These are phyloP conservation scores for Diaporthe humulicola DNA, from an alignment of 2,329 filamentous ascomycete species.

Conservation along the genomic window DNA sequence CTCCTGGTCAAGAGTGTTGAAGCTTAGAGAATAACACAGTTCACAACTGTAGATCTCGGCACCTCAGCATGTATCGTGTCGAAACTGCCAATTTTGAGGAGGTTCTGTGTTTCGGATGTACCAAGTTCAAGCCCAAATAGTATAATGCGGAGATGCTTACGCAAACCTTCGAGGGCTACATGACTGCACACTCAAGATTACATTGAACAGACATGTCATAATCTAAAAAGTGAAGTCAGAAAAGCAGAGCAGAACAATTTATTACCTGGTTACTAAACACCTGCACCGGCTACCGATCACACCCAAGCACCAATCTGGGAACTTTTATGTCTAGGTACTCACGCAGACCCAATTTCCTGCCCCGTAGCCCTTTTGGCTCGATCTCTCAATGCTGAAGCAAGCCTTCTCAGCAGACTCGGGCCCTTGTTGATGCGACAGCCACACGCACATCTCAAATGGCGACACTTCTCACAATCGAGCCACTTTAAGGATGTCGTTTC, in stretches of 20 bases:
- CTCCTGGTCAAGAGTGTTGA: no score
- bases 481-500: slow-evolving; percentile 10
- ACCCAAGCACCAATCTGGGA: not conserved
- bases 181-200: no score
- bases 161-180: not conserved
- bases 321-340: not conserved
- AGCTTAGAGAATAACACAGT: no score
- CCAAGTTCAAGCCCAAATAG: no score
- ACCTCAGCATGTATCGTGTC: no score
- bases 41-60: no score
- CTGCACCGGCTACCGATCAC: no score
- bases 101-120: no score
- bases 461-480: slow-evolving; percentile 34
- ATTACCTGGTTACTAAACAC: no score
- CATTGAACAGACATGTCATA: no score
- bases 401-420: not conserved
- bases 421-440: slow-evolving; percentile 25
- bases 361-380: not conserved
- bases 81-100: no score
- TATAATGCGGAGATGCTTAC: no score
- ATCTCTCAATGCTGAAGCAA: not conserved
- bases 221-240: not conserved
- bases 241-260: not conserved
- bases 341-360: not conserved
- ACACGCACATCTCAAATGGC: not conserved